phyloP scores from a whole-genome alignment of 225 moss, liverwort and hornwort genomes.

The Thuidium tamariscinum region DNA sequence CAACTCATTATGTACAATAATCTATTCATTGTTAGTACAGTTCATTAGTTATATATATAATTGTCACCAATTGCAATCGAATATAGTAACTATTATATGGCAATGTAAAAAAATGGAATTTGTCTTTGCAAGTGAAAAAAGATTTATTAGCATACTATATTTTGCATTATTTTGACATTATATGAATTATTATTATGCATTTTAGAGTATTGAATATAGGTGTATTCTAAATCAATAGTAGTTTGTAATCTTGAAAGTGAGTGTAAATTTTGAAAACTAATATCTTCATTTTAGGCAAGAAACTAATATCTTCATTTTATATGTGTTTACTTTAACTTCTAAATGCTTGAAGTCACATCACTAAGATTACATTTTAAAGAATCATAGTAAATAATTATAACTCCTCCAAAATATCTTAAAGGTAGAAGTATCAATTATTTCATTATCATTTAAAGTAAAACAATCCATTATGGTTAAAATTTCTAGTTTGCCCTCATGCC shows the following conservation, averaged over 20 bases:
- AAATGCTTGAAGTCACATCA: neutral
- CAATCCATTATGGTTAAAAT: neutral
- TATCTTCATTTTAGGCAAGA: neutral
- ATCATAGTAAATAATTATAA: neutral
- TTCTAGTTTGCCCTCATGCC: too few species aligned
- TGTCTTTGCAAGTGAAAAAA: neutral
- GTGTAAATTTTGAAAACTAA: fast-evolving
- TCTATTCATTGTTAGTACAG: too few species aligned
- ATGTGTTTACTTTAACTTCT: fast-evolving
- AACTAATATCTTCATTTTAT: neutral
- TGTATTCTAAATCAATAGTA: neutral
- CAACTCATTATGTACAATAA: too few species aligned
- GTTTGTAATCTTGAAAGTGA: neutral
- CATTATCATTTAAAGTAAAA: too few species aligned
- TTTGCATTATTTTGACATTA: neutral
- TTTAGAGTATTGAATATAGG: neutral
- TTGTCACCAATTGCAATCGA: neutral
- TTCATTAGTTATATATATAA: too few species aligned
- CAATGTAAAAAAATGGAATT: too few species aligned
- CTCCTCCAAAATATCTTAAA: neutral
- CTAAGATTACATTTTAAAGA: neutral
- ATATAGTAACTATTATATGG: neutral
- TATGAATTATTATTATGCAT: neutral
- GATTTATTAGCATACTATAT: neutral
- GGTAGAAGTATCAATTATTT: neutral